Percentiles rank a stretch among this genome's conserved stretches.
phyloP scores from a whole-genome alignment of 2,329 filamentous ascomycete species.

The Aureobasidium musti region DNA sequence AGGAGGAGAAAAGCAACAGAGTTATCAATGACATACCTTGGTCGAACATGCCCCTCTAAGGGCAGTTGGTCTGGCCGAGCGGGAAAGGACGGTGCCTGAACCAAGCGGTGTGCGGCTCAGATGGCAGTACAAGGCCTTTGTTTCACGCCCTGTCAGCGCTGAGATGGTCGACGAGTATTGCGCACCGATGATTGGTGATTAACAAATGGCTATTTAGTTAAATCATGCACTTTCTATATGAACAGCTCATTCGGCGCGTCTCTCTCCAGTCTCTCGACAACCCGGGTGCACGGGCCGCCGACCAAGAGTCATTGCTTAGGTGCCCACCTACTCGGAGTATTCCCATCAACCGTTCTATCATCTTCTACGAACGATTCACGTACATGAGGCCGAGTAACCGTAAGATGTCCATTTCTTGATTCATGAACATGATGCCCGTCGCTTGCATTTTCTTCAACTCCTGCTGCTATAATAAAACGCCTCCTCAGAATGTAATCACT shows the following conservation, averaged over 20 bases:
- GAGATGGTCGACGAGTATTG: background rate
- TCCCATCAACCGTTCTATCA: background rate
- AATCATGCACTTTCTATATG: slow-evolving; percentile 19
- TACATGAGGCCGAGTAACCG: background rate
- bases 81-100: slow-evolving; percentile 20
- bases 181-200: slow-evolving; percentile 20
- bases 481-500: slow-evolving; percentile 23
- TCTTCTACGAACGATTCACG: no score
- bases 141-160: slow-evolving; percentile 23
- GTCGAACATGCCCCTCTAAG: slow-evolving; percentile 26
- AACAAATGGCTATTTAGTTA: slow-evolving; percentile 2
- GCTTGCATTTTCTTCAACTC: slow-evolving; percentile 13
- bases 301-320: background rate
- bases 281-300: background rate
- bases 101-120: slow-evolving; percentile 10
- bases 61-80: slow-evolving; percentile 17
- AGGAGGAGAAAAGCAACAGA: background rate
- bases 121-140: slow-evolving; percentile 23
- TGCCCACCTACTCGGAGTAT: no score
- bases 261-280: background rate
- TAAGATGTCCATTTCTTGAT: no score
- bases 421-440: slow-evolving; percentile 23
- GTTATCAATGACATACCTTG: slow-evolving; percentile 20
- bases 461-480: slow-evolving; percentile 20
- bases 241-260: slow-evolving; percentile 11